Evolutionary conservation across 106 monocot species (phyloP).

Genomic region (Acorus calamus): DNA sequence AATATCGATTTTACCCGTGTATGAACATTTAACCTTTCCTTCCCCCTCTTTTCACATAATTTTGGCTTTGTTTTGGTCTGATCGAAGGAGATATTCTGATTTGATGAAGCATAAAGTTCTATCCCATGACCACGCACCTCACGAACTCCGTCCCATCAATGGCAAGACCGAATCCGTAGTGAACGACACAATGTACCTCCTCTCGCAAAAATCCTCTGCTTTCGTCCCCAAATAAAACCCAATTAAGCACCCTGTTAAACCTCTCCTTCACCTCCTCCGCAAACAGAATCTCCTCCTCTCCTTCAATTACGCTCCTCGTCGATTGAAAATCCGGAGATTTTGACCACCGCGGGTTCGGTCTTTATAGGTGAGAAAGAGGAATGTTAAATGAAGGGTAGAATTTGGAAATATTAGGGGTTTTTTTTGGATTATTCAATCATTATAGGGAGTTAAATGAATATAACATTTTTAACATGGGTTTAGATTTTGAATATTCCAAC

Average conservation of each 20-base stretch:
- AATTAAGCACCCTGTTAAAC: slow-evolving; percentile 61
- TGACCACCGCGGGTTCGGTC: background rate
- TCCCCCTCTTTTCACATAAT: too few relatives aligned
- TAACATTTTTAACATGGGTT: too few relatives aligned
- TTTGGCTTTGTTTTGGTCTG: too few relatives aligned
- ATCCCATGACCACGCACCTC: slow-evolving; percentile 79
- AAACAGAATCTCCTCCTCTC: slow-evolving; percentile 22
- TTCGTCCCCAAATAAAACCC: slow-evolving; percentile 69
- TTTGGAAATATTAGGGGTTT: too few relatives aligned
- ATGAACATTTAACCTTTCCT: too few relatives aligned
- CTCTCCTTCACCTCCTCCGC: slow-evolving; percentile 63
- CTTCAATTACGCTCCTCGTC: background rate
- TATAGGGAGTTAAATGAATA: too few relatives aligned
- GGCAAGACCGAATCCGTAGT: slow-evolving; percentile 38
- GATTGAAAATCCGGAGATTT: background rate
- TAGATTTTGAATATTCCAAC: too few relatives aligned
- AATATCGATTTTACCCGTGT: too few relatives aligned
- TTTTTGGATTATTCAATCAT: too few relatives aligned
- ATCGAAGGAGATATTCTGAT: too few relatives aligned
- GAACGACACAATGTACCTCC: slow-evolving; percentile 82
- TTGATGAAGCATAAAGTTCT: slow-evolving; percentile 99
- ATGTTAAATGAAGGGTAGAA: too few relatives aligned
- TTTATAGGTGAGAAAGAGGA: too few relatives aligned
- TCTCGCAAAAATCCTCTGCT: slow-evolving; percentile 80
- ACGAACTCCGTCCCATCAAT: slow-evolving; percentile 75